phyloP scores from a whole-genome alignment of 768 basidiomycete genomes.

The Nevesoporus exiguus region DNA sequence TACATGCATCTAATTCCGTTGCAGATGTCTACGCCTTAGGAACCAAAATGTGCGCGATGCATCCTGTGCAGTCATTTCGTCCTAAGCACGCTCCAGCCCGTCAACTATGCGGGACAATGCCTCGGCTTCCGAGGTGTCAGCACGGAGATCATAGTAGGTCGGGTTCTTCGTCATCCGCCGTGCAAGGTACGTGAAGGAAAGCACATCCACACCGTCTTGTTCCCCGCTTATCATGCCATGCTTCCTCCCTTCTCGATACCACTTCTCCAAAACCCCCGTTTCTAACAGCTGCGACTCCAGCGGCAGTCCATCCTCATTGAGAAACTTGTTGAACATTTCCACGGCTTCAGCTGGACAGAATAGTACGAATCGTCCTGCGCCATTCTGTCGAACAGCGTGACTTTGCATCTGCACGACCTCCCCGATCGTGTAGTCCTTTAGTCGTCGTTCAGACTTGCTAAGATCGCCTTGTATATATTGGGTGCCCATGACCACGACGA shows the following conservation, averaged over 20 bases:
- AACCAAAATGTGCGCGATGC: too few relatives aligned
- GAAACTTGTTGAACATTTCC: conserved; percentile 77
- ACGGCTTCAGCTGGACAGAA: conserved; percentile 88
- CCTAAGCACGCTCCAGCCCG: conserved; percentile 26
- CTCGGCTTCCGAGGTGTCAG: conserved; percentile 42
- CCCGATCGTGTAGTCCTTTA: conserved; percentile 74
- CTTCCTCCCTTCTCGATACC: conserved; percentile 43
- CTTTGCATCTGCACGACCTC: conserved; percentile 94
- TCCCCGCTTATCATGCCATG: conserved; percentile 43
- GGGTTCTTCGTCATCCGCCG: conserved; percentile 75
- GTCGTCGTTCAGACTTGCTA: conserved; percentile 54
- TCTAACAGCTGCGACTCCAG: conserved; percentile 77
- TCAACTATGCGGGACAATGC: conserved; percentile 73
- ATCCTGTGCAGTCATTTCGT: not conserved
- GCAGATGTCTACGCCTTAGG: too few relatives aligned
- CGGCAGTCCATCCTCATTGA: conserved; percentile 79
- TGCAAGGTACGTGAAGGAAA: conserved; percentile 81
- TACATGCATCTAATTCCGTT: too few relatives aligned
- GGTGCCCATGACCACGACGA: conserved; percentile 89
- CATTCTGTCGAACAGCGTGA: conserved; percentile 64
- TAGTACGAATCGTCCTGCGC: conserved; percentile 67
- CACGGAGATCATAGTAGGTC: conserved; percentile 68
- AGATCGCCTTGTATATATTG: conserved; percentile 65
- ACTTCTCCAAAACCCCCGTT: conserved; percentile 43
- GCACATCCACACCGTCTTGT: conserved; percentile 69